phyloP scores from a whole-genome alignment of 108 stramenopile genomes.

The Nitzschia palea region DNA sequence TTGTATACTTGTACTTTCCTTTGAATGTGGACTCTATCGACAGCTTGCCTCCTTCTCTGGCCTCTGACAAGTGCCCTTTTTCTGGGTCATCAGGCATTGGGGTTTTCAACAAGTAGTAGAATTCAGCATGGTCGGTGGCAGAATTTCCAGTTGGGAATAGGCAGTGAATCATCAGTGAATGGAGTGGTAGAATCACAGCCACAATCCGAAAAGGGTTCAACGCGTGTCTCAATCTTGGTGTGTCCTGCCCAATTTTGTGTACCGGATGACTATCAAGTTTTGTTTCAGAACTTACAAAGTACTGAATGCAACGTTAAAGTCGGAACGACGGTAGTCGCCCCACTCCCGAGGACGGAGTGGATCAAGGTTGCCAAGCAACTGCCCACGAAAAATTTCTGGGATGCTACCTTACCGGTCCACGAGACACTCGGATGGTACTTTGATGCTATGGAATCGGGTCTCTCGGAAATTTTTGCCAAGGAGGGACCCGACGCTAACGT shows the following conservation, averaged over 20 bases:
- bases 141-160: too few relatives aligned
- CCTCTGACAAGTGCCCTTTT: too few relatives aligned
- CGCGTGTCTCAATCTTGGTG: slow-evolving; percentile 37
- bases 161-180: too few relatives aligned
- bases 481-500: slow-evolving; percentile 53
- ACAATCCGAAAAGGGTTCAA: background rate
- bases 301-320: slow-evolving; percentile 16
- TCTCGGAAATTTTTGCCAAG: slow-evolving; percentile 60
- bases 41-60: too few relatives aligned
- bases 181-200: too few relatives aligned
- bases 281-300: slow-evolving; percentile 44
- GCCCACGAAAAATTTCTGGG: slow-evolving; percentile 62
- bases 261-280: slow-evolving; percentile 57
- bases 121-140: too few relatives aligned
- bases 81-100: too few relatives aligned
- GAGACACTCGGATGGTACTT: slow-evolving; percentile 79
- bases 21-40: too few relatives aligned
- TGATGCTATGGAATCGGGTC: slow-evolving; percentile 60
- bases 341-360: slow-evolving; percentile 79
- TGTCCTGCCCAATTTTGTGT: slow-evolving; percentile 87
- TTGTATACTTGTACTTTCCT: too few relatives aligned
- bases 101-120: too few relatives aligned
- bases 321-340: slow-evolving; percentile 53
- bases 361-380: slow-evolving; percentile 72
- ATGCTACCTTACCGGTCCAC: slow-evolving; percentile 54